Evolutionary conservation across 2,329 filamentous ascomycete genomes (phyloP), one percentile per base, ranked within the genome.

Genomic region (Aspergillus melleus): DNA sequence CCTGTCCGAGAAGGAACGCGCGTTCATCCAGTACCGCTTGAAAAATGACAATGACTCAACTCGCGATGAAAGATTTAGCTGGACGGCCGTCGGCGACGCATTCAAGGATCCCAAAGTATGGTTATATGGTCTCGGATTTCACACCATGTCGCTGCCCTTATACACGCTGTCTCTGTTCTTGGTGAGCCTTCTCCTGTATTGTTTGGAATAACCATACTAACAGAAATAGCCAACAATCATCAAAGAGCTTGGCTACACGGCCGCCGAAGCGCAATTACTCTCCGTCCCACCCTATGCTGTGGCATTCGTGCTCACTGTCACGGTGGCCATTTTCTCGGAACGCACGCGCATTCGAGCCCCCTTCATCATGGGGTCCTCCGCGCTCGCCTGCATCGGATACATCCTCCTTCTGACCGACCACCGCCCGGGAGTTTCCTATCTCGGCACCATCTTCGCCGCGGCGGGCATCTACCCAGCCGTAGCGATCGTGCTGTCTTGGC

Each of bases 91-190:
- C 0, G 58, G 74, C 24, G 79, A 84, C 19, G 89, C 90, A 0
- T 72, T 91, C 46, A 84, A 80, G 14, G 88, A 93, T 66, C 84
- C 85, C 1, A 91, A 88, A 69, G 87, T 87, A 68, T 91, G 86
- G 87, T 79, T 92, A 0, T 92, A 92, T 64, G 87, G 88, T 0
- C 71, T 90, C 0, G 84, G 83, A 0, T 91, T 90, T 66, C 89
- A 92, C 70, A 90, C 88, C 5, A 86, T 91, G 80, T 89, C 86
- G 58, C 73, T 92, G 80, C 86, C 74, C 75, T 26, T 67, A 20
- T 79, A 79, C 59, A 78, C 77, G 0, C 61, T 77, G 24, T 76
- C 74, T 5, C 69, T 74, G 6, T 77, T 77, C 54, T 55, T 79
- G 57, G 70, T 74, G 54, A 60, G 64, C 32, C 12, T 6, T 52